These are phyloP conservation scores for Fusarium heterosporum DNA, from an alignment of 2,329 filamentous ascomycete genomes.

Conservation along the genomic window DNA sequence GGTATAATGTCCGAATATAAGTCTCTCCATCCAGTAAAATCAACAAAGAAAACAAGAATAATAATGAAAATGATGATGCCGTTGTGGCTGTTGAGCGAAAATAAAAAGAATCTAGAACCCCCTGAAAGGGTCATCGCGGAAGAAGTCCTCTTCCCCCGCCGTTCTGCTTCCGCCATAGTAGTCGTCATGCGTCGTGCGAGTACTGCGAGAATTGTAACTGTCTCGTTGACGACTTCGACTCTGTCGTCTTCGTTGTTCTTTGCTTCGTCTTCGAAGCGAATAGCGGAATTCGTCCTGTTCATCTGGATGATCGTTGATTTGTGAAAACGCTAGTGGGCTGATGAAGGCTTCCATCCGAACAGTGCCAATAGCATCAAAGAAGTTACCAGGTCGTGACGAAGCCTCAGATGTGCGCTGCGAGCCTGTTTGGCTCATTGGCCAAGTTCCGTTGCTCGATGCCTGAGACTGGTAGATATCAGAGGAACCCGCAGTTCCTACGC, in stretches of 20 bases:
- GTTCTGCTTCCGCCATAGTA: conserved; percentile 61
- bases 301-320: conserved; percentile 60
- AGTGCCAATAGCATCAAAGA: conserved; percentile 90
- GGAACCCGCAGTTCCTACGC: conserved; percentile 68
- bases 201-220: conserved; percentile 61
- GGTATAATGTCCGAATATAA: conserved; percentile 39
- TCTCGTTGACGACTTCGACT: conserved; percentile 68
- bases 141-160: conserved; percentile 66
- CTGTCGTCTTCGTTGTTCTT: conserved; percentile 63
- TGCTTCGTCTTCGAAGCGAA: conserved; percentile 64
- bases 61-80: conserved; percentile 27
- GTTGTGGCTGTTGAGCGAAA: conserved; percentile 15
- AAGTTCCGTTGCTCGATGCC: conserved; percentile 59
- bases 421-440: conserved; percentile 58
- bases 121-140: conserved; percentile 70
- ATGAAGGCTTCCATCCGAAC: conserved; percentile 99
- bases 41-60: conserved; percentile 31
- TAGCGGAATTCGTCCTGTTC: conserved; percentile 64
- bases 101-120: conserved; percentile 62
- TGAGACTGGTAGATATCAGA: conserved; percentile 71
- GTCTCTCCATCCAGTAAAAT: conserved; percentile 20
- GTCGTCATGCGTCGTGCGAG: conserved; percentile 59
- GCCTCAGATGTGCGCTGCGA: conserved; percentile 68
- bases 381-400: conserved; percentile 67
- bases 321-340: conserved; percentile 66